These are phyloP conservation scores for Cryptomeria japonica DNA, from an alignment of 75 land plant species.

Conservation along the genomic window DNA sequence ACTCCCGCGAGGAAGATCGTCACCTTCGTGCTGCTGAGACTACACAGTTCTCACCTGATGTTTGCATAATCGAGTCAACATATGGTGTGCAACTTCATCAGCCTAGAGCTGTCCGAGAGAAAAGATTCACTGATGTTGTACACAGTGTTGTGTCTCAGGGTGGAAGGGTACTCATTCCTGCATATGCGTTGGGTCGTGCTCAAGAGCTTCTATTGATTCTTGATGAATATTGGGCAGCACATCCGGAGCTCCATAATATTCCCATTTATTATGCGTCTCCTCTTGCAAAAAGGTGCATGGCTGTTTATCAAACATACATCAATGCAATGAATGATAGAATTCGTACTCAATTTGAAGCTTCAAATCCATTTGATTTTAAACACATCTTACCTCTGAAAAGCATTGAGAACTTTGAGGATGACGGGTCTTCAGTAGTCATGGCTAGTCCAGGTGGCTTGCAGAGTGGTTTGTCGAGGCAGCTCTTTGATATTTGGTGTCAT, in stretches of 20 bases:
- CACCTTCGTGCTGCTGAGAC: constrained; percentile 95
- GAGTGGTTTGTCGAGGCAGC: constrained; percentile 92
- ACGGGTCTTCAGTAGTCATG: constrained; percentile 96
- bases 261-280: constrained; percentile 98
- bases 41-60: constrained; percentile 94
- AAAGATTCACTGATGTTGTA: constrained; percentile 88
- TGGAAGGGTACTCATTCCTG: constrained; percentile 95
- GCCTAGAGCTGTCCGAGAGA: constrained; percentile 81
- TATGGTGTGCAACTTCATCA: constrained; percentile 97
- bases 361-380: constrained; percentile 96
- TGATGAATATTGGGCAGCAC: constrained; percentile 95
- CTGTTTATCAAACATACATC: constrained; percentile 97
- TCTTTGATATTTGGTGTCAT: constrained; percentile 95
- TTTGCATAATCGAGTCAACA: constrained; percentile 98
- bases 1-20: constrained; percentile 96
- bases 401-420: constrained; percentile 85
- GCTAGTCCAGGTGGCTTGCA: constrained; percentile 93
- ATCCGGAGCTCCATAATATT: constrained; percentile 91
- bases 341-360: constrained; percentile 60
- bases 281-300: constrained; percentile 93
- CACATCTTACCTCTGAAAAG: constrained; percentile 78
- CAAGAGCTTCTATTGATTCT: constrained; percentile 94
- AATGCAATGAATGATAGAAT: constrained; percentile 97
- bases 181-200: constrained; percentile 97
- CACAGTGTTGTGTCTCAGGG: constrained; percentile 81